phyloP scores from a whole-genome alignment of 1,284 basidiomycete species.

The Papiliotrema laurentii region DNA sequence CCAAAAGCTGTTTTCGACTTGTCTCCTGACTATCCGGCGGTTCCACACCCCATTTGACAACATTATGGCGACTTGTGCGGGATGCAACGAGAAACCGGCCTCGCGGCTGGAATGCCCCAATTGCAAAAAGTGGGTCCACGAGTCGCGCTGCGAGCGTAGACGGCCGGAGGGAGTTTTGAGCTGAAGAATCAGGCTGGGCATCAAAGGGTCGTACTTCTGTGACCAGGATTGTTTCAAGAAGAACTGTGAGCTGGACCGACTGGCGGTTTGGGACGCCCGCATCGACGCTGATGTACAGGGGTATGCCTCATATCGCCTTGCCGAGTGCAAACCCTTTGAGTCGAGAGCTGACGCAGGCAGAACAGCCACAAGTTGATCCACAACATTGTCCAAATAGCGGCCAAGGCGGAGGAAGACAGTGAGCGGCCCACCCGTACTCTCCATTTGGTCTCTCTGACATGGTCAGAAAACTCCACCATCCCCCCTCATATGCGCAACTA shows the following conservation, averaged over 20 bases:
- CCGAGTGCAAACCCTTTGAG: background rate
- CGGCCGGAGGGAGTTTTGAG: background rate
- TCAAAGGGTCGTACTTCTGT: slow-evolving; percentile 49
- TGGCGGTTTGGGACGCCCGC: too few relatives aligned
- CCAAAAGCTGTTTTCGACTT: too few relatives aligned
- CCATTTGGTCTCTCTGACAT: too few relatives aligned
- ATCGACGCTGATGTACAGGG: slow-evolving; percentile 15
- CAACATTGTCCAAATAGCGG: slow-evolving; percentile 42
- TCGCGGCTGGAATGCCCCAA: slow-evolving; percentile 47
- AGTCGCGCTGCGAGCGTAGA: background rate
- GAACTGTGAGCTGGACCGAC: slow-evolving; percentile 38
- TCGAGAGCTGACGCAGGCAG: slow-evolving; percentile 12
- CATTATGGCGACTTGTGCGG: slow-evolving; percentile 37
- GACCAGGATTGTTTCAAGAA: slow-evolving; percentile 50
- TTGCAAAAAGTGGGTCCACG: slow-evolving; percentile 45
- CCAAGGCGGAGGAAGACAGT: slow-evolving; percentile 34
- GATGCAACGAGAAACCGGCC: slow-evolving; percentile 44
- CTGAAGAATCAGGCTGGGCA: slow-evolving; percentile 38
- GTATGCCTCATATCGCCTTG: slow-evolving; percentile 10
- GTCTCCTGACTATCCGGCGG: too few relatives aligned
- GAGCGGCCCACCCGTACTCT: slow-evolving; percentile 7
- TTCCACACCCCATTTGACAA: too few relatives aligned
- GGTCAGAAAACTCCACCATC: slow-evolving; percentile 34
- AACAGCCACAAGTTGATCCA: slow-evolving; percentile 44
- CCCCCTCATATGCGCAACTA: slow-evolving; percentile 42